Percentiles rank a stretch among this genome's conserved stretches.
Evolutionary conservation across 306 rosid genomes (phyloP).

Genomic region (Cicer judaicum): DNA sequence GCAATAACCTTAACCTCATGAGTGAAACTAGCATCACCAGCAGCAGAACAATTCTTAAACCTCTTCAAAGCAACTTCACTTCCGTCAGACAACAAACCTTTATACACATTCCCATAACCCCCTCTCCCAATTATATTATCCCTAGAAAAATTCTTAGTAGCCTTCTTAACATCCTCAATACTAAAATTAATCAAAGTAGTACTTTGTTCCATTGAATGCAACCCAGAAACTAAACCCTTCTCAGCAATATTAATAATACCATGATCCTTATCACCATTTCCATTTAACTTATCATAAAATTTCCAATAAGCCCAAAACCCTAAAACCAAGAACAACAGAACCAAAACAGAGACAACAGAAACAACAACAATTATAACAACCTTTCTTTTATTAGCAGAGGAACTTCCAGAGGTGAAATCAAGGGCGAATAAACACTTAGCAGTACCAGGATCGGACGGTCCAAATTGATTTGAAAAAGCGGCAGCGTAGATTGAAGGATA

Average conservation of each 20-base stretch:
- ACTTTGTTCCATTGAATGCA: constrained; percentile 74
- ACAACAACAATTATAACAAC: constrained; percentile 50
- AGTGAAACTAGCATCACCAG: constrained; percentile 78
- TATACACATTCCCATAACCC: constrained; percentile 95
- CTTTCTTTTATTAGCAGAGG: constrained; percentile 41
- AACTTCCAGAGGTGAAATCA: constrained; percentile 3
- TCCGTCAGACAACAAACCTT: constrained; percentile 70
- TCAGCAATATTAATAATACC: constrained; percentile 46
- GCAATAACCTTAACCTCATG: constrained; percentile 96
- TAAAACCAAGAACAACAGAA: constrained; percentile 14
- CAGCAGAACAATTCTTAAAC: constrained; percentile 91
- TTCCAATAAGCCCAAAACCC: constrained; percentile 57
- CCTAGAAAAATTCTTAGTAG: constrained; percentile 74
- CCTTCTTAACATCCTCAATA: constrained; percentile 74
- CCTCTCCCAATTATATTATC: constrained; percentile 83
- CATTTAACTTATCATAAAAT: constrained; percentile 32
- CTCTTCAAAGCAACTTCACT: constrained; percentile 90
- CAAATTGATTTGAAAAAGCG: constrained; percentile 58
- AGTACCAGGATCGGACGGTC: constrained; percentile 74
- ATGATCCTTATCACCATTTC: constrained; percentile 39
- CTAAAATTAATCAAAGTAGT: constrained; percentile 69
- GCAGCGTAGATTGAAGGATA: constrained; percentile 71
- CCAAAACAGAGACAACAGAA: constrained; percentile 50
- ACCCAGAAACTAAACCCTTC: constrained; percentile 53
- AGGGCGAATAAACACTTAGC: constrained; percentile 69